phyloP scores from a whole-genome alignment of 1,139 yeast species.

The Nakaseomyces nivariensis region DNA sequence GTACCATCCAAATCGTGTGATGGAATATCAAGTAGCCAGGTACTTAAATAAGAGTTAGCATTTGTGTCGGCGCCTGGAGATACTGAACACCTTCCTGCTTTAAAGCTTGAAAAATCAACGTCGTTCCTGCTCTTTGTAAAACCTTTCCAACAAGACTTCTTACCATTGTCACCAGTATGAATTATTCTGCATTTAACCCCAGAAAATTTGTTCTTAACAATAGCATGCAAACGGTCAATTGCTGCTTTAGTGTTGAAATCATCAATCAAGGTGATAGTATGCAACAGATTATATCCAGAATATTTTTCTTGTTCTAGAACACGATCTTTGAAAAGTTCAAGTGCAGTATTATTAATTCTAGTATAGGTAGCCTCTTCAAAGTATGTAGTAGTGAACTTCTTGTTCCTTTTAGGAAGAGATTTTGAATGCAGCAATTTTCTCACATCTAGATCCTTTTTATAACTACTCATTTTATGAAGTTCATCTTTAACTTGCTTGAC shows the following conservation, averaged over 20 bases:
- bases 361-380: conserved; percentile 25
- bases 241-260: conserved; percentile 19
- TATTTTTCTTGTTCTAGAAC: conserved; percentile 11
- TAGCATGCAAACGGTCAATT: conserved; percentile 14
- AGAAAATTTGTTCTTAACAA: conserved; percentile 14
- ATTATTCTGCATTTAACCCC: conserved; percentile 26
- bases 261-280: conserved; percentile 26
- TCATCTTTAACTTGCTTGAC: conserved; percentile 18
- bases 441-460: conserved; percentile 11
- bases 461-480: conserved; percentile 7
- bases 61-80: conserved; percentile 2
- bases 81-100: not conserved
- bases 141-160: conserved; percentile 7
- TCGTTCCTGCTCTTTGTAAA: not conserved
- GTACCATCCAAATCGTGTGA: conserved; percentile 6
- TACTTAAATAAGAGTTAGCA: conserved; percentile 6
- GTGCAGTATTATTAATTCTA: conserved; percentile 12
- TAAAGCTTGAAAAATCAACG: not conserved
- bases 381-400: conserved; percentile 25
- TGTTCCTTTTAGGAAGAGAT: conserved; percentile 21
- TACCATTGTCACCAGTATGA: conserved; percentile 16
- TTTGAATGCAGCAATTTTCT: conserved; percentile 26
- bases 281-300: conserved; percentile 16
- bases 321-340: conserved; percentile 10
- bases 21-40: conserved; percentile 23